Conservation (phyloP, 306 rosid species). For the Neltuma alba region DNA sequence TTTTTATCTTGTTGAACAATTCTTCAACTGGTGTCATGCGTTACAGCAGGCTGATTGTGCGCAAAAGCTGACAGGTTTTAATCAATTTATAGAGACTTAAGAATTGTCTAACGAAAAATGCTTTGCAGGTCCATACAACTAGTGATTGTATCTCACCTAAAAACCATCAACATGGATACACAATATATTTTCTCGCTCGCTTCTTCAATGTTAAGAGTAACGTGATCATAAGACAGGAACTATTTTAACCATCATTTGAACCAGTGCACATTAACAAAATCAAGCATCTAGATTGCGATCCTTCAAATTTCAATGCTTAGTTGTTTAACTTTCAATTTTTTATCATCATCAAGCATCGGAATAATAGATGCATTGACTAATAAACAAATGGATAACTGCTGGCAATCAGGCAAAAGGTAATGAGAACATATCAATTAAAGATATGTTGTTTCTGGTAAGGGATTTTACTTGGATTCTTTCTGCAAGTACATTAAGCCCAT, state of each 20-base stretch:
- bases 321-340: not conserved
- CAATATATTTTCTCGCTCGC: not conserved
- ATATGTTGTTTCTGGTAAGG: conserved; percentile 9
- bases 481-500: conserved; percentile 62
- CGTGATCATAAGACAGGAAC: not conserved
- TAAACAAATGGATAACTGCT: conserved; percentile 1
- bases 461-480: conserved; percentile 61
- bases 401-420: conserved; percentile 27
- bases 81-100: not conserved
- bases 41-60: conserved; percentile 26
- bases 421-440: conserved; percentile 1
- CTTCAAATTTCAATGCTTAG: not conserved
- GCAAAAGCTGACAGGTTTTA: conserved; percentile 3
- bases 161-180: conserved; percentile 3
- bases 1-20: not conserved
- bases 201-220: not conserved
- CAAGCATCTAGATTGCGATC: conserved; percentile 4
- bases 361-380: conserved; percentile 2
- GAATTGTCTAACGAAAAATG: not conserved
- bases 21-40: not conserved
- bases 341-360: not conserved
- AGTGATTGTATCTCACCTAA: not conserved
- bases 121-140: not conserved
- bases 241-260: not conserved
- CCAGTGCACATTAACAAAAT: not conserved